Conservation (phyloP, 1,284 basidiomycete genomes). For the Stygiomarasmius scandens region DNA sequence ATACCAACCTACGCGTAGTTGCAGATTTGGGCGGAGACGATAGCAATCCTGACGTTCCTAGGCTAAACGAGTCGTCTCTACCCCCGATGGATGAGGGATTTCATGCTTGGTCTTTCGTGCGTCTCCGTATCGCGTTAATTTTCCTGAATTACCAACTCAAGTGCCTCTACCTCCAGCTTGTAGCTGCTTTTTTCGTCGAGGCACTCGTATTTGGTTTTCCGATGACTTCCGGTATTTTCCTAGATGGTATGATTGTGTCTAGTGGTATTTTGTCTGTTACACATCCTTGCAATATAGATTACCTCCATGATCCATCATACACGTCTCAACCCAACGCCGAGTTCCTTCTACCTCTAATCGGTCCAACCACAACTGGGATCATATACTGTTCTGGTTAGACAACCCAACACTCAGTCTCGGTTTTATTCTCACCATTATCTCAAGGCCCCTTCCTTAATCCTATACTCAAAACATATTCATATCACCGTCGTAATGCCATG, state of each 20-base stretch:
- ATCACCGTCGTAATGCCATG: constrained; percentile 28
- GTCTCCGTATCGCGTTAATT: background rate
- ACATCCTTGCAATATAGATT: constrained; percentile 21
- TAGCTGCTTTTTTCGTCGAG: constrained; percentile 38
- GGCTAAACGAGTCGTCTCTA: constrained; percentile 22
- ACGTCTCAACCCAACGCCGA: constrained; percentile 9
- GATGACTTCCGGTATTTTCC: constrained; percentile 34
- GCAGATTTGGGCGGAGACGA: background rate
- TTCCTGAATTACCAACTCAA: background rate
- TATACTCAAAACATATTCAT: constrained; percentile 32
- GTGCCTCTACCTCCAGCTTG: constrained; percentile 25
- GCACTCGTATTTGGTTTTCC: constrained; percentile 44
- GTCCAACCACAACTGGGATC: constrained; percentile 13
- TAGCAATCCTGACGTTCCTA: background rate
- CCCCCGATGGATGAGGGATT: constrained; percentile 36
- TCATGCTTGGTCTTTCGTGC: constrained; percentile 36
- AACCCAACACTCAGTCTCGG: constrained; percentile 25
- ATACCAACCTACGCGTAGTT: too few species aligned
- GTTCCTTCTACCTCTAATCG: constrained; percentile 13
- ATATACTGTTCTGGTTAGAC: constrained; percentile 35
- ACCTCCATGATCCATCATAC: constrained; percentile 11
- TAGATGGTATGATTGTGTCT: constrained; percentile 23
- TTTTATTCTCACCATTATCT: background rate
- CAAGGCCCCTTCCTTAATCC: constrained; percentile 30
- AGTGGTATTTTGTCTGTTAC: background rate